Evolutionary conservation across 2,329 filamentous ascomycete genomes (phyloP).

Genomic region (Aspergillus sojae): DNA sequence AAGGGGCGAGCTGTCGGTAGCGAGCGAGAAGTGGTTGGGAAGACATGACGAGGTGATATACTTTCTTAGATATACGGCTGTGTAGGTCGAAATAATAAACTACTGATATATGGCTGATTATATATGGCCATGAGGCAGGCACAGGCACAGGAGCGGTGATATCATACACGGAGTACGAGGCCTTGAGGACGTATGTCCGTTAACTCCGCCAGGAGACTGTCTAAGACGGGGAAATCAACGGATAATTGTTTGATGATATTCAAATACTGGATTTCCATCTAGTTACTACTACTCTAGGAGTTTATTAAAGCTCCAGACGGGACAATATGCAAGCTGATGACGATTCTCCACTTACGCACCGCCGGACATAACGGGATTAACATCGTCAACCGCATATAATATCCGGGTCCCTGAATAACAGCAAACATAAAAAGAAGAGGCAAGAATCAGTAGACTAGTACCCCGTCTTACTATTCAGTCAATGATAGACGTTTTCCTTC

Average conservation of each 20-base stretch:
- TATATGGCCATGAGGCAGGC: background rate
- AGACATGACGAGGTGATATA: background rate
- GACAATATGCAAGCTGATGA: too few species aligned
- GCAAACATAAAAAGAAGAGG: too few species aligned
- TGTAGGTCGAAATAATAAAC: background rate
- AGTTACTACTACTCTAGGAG: too few species aligned
- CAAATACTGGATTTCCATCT: background rate
- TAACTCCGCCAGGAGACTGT: background rate
- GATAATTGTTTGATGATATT: background rate
- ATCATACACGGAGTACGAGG: background rate
- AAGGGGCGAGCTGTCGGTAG: slow-evolving; percentile 67
- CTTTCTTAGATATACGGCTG: background rate
- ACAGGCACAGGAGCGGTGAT: background rate
- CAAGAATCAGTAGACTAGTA: too few species aligned
- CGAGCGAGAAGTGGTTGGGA: slow-evolving; percentile 49
- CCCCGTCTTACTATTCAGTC: too few species aligned
- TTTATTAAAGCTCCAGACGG: too few species aligned
- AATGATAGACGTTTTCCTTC: too few species aligned
- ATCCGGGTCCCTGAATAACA: too few species aligned
- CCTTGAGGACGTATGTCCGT: background rate
- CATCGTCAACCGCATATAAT: background rate
- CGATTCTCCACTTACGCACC: background rate
- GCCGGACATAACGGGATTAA: background rate
- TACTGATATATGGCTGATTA: background rate
- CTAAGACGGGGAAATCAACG: background rate